These are phyloP conservation scores for Penicillium psychrofluorescens DNA, from an alignment of 495 filamentous ascomycete genomes.

Conservation along the genomic window DNA sequence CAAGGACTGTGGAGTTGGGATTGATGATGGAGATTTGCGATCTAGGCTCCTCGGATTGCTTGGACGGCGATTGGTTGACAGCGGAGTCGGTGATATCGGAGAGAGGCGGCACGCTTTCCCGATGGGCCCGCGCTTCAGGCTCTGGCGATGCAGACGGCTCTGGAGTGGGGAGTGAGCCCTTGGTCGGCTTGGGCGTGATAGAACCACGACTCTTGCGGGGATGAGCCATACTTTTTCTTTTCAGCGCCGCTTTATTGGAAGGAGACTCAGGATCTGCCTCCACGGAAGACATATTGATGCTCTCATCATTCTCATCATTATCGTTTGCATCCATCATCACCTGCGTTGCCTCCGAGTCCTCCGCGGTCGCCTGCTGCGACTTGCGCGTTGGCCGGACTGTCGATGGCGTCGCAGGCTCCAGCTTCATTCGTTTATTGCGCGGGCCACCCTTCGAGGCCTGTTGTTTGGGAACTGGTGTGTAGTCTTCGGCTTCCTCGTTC, in stretches of 20 bases:
- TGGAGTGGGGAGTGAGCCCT: conserved; percentile 52
- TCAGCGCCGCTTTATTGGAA: conserved; percentile 50
- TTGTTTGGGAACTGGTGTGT: conserved; percentile 61
- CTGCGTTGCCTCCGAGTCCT: conserved; percentile 27
- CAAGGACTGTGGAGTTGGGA: conserved; percentile 64
- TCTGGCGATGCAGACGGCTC: conserved; percentile 49
- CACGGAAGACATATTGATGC: conserved; percentile 41
- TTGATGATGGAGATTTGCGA: conserved; percentile 58
- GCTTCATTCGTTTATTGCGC: conserved; percentile 47
- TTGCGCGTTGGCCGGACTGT: conserved; percentile 26
- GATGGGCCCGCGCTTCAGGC: conserved; percentile 38
- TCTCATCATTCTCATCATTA: conserved; percentile 22
- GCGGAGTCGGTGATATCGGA: conserved; percentile 70
- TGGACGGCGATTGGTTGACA: conserved; percentile 51
- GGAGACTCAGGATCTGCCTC: conserved; percentile 53
- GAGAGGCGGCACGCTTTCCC: conserved; percentile 53
- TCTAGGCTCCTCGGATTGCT: conserved; percentile 30
- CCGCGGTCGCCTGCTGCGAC: conserved; percentile 24
- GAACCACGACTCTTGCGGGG: conserved; percentile 47
- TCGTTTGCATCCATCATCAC: neutral
- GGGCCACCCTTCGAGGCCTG: conserved; percentile 29
- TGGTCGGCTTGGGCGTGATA: conserved; percentile 32
- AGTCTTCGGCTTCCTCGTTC: conserved; percentile 65
- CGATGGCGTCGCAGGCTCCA: conserved; percentile 43
- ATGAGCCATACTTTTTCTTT: conserved; percentile 62